Conservation (phyloP, 192 early-diverging fungal species). For the Phlyctochytrium bullatum region DNA sequence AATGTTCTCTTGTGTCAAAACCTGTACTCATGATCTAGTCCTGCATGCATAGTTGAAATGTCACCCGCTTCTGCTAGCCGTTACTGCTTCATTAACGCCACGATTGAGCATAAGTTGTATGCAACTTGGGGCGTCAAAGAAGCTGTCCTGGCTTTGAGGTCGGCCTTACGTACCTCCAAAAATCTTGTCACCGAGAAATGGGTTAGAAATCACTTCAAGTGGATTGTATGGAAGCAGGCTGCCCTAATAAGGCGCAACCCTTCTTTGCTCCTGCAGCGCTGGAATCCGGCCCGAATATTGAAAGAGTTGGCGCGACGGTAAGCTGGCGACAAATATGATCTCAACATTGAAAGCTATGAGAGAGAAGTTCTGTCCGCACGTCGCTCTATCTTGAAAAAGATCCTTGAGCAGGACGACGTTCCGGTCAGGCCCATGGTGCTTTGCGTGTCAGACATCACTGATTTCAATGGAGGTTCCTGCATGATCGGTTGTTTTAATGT, state of each 20-base stretch:
- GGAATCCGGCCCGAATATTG: slow-evolving; percentile 42
- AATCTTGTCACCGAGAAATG: slow-evolving; percentile 33
- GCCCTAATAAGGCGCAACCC: slow-evolving; percentile 57
- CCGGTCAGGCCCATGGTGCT: slow-evolving; percentile 59
- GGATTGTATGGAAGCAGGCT: slow-evolving; percentile 74
- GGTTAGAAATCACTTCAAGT: slow-evolving; percentile 65
- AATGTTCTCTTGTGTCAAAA: too few species aligned
- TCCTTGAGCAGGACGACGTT: slow-evolving; percentile 64
- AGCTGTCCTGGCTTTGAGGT: too few species aligned
- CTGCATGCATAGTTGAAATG: too few species aligned
- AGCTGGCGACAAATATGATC: too few species aligned
- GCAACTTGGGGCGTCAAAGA: too few species aligned
- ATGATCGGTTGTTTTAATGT: neutral
- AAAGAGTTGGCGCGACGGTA: slow-evolving; percentile 47
- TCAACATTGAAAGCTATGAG: slow-evolving; percentile 64
- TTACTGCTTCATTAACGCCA: too few species aligned
- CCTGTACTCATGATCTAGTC: too few species aligned
- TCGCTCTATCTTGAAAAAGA: slow-evolving; percentile 58
- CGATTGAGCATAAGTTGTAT: too few species aligned
- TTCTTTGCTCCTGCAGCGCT: slow-evolving; percentile 27
- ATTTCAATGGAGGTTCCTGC: neutral
- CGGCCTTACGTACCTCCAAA: slow-evolving; percentile 46
- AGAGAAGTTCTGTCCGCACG: slow-evolving; percentile 61
- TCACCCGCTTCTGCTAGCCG: too few species aligned
- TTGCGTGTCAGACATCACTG: slow-evolving; percentile 51